Conservation (phyloP, 2,329 filamentous ascomycete species). For the Pestalotiopsis fici region DNA sequence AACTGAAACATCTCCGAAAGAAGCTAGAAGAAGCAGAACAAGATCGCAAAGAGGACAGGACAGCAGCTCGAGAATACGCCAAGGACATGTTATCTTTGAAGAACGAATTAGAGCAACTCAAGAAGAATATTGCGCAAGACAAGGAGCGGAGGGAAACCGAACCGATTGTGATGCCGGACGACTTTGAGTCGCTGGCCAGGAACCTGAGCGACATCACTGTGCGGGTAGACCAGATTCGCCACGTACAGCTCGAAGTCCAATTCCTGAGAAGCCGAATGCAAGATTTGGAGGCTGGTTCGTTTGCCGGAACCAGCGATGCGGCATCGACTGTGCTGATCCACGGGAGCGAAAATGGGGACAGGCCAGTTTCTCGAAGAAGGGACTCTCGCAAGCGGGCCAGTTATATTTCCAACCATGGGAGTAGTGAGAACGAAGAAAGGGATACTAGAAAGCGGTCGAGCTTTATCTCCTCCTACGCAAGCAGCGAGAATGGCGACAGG, state of each 20-base stretch:
- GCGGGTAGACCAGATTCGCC: neutral
- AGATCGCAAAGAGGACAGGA: neutral
- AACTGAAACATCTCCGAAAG: neutral
- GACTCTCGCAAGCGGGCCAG: neutral
- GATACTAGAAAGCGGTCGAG: neutral
- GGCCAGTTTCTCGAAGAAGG: neutral
- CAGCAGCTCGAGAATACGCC: neutral
- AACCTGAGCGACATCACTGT: neutral
- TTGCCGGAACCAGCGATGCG: neutral
- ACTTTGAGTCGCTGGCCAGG: constrained; percentile 40
- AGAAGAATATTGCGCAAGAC: constrained; percentile 27
- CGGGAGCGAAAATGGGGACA: neutral
- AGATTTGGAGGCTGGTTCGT: neutral
- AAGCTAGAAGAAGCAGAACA: neutral
- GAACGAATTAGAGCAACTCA: constrained; percentile 33
- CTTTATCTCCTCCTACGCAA: neutral
- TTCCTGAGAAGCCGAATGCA: neutral
- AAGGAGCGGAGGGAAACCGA: constrained; percentile 16
- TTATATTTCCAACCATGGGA: neutral
- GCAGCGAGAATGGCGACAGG: neutral
- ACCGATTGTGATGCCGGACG: constrained; percentile 27
- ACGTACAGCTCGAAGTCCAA: neutral
- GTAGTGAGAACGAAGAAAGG: neutral
- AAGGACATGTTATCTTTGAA: constrained; percentile 19
- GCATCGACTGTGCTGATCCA: neutral